Evolutionary conservation across 192 early-diverging fungal genomes (phyloP).

Genomic region (Umbelopsis sp.): DNA sequence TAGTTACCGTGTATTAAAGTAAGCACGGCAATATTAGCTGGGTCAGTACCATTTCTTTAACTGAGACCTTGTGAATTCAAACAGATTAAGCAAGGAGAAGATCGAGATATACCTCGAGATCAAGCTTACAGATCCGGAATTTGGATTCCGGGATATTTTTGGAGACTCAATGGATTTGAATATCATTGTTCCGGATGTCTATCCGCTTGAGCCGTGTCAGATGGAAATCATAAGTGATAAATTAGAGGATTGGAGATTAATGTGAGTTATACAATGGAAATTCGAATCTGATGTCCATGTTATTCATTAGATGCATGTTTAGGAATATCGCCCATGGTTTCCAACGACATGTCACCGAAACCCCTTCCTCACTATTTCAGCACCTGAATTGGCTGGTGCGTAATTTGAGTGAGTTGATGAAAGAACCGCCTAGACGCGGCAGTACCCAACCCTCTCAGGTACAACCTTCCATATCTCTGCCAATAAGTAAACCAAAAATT

Average conservation of each 20-base stretch:
- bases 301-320: neutral
- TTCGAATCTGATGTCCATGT: neutral
- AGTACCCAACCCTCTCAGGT: neutral
- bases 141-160: neutral
- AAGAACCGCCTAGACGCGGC: neutral
- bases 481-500: neutral
- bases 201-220: constrained; percentile 10
- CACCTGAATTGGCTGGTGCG: constrained; percentile 12
- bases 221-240: constrained; percentile 7
- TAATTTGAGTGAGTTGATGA: constrained; percentile 13
- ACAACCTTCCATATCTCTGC: neutral
- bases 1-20: constrained; percentile 8
- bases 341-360: neutral
- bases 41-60: neutral
- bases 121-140: neutral
- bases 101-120: neutral
- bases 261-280: neutral
- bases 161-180: neutral
- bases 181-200: neutral
- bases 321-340: constrained; percentile 7
- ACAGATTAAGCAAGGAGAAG: neutral
- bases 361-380: constrained; percentile 1
- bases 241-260: neutral
- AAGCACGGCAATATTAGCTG: neutral
- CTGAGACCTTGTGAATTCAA: neutral